These are phyloP conservation scores for Planoprotostelium fungivorum DNA, from an alignment of 78 protist species.

Conservation along the genomic window DNA sequence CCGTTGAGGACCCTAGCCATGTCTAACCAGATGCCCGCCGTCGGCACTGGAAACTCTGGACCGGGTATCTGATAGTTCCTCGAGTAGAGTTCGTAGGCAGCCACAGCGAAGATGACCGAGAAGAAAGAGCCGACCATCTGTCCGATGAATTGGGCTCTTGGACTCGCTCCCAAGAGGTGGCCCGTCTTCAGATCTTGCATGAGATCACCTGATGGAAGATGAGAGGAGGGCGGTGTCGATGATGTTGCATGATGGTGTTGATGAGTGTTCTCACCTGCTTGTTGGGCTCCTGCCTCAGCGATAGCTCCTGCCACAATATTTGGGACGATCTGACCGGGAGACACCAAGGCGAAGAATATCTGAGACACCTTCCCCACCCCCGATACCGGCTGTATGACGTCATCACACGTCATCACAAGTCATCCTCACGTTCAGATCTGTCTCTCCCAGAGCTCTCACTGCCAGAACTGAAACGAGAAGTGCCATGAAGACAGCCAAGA, in stretches of 20 bases:
- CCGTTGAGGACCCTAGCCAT: constrained; percentile 57
- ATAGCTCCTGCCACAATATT: constrained; percentile 78
- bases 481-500: constrained; percentile 46
- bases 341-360: constrained; percentile 55
- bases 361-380: constrained; percentile 79
- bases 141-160: constrained; percentile 65
- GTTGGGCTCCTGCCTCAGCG: constrained; percentile 68
- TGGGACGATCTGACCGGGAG: constrained; percentile 49
- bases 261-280: constrained; percentile 19
- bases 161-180: constrained; percentile 60
- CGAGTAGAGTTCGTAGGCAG: constrained; percentile 57
- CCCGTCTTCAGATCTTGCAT: constrained; percentile 82
- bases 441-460: constrained; percentile 75
- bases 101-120: constrained; percentile 61
- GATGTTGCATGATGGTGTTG: background rate
- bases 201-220: constrained; percentile 59
- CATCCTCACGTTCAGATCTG: constrained; percentile 52
- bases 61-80: constrained; percentile 12
- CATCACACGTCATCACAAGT: too few relatives aligned
- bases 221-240: constrained; percentile 14
- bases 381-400: constrained; percentile 66
- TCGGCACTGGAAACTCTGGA: constrained; percentile 31
- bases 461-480: constrained; percentile 59
- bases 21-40: constrained; percentile 27
- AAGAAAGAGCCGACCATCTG: constrained; percentile 69